These are phyloP conservation scores for Endotrypanum monterogeii DNA, from an alignment of 208 protist species.

Conservation along the genomic window DNA sequence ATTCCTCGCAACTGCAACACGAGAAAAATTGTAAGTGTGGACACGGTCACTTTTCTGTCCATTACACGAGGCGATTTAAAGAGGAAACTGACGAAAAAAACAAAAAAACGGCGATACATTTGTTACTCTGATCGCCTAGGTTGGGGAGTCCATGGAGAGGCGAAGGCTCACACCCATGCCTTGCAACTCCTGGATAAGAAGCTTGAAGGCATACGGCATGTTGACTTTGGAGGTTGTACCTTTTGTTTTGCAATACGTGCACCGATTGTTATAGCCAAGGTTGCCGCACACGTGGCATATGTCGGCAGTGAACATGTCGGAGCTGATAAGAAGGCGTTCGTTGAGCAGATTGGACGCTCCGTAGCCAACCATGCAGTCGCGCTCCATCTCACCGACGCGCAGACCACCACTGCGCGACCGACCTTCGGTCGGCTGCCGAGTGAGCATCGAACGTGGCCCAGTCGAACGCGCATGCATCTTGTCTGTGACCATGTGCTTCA, in stretches of 20 bases:
- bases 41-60: background rate
- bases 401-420: conserved; percentile 98
- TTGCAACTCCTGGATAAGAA: conserved; percentile 99
- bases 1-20: background rate
- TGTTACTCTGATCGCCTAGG: background rate
- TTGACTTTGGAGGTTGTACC: conserved; percentile 86
- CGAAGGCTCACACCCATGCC: conserved; percentile 97
- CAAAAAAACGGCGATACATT: background rate
- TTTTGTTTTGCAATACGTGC: conserved; percentile 94
- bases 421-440: conserved; percentile 99
- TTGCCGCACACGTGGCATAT: conserved; percentile 95
- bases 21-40: too few relatives aligned
- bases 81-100: too few relatives aligned
- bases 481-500: conserved; percentile 99
- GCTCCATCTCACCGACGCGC: conserved; percentile 99
- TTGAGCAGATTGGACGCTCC: conserved; percentile 95
- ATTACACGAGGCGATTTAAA: background rate
- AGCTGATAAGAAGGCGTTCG: conserved; percentile 98
- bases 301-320: conserved; percentile 96
- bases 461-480: conserved; percentile 99
- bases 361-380: conserved; percentile 99
- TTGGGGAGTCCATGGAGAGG: conserved; percentile 42
- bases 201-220: conserved; percentile 99
- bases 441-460: conserved; percentile 96
- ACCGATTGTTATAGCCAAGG: conserved; percentile 91